These are phyloP conservation scores for Millerago galiae DNA, from an alignment of 805 yeast genomes.

Conservation along the genomic window DNA sequence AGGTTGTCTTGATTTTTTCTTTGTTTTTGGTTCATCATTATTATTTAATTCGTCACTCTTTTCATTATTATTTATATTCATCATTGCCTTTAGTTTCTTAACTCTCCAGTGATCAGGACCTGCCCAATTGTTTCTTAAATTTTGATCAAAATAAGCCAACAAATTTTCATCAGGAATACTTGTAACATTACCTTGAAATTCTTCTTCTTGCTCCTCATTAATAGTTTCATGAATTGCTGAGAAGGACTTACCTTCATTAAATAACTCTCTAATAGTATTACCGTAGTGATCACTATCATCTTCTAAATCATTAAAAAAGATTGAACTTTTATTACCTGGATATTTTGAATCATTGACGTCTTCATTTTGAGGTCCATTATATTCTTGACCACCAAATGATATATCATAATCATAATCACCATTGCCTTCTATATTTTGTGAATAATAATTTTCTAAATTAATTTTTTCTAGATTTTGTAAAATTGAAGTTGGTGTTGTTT, in stretches of 20 bases:
- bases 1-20: conserved; percentile 24
- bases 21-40: conserved; percentile 1
- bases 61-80: conserved; percentile 16
- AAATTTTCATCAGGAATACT: conserved; percentile 49
- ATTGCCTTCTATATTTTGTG: conserved; percentile 2
- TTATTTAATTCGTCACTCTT: background rate
- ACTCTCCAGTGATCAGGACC: conserved; percentile 95
- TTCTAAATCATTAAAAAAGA: conserved; percentile 20
- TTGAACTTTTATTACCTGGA: conserved; percentile 22
- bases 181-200: conserved; percentile 16
- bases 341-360: conserved; percentile 14
- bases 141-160: conserved; percentile 75
- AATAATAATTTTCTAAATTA: conserved; percentile 5
- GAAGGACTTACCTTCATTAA: conserved; percentile 18
- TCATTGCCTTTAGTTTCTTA: conserved; percentile 39
- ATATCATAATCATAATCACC: conserved; percentile 12
- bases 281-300: conserved; percentile 22
- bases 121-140: conserved; percentile 69
- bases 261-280: conserved; percentile 20
- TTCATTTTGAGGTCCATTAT: background rate
- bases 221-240: conserved; percentile 7
- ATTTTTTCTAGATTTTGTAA: conserved; percentile 10
- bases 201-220: conserved; percentile 12
- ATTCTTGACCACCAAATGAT: conserved; percentile 10
- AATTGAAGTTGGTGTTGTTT: conserved; percentile 11